Conservation (phyloP, 148 eudicot species). For the Spergularia bocconei region DNA sequence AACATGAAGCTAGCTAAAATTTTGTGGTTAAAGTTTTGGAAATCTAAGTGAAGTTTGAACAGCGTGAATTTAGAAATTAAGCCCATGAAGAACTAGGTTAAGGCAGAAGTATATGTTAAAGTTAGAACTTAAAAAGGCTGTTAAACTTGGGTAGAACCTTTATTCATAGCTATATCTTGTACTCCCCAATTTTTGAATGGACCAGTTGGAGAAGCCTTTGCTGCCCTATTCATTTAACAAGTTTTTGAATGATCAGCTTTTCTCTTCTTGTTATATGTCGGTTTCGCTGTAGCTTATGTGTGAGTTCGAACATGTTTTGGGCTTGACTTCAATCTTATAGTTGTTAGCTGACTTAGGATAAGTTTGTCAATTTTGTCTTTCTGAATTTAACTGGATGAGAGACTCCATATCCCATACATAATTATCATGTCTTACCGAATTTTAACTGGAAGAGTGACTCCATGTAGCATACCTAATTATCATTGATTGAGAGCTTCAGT, state of each 20-base stretch:
- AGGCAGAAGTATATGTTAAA: not conserved
- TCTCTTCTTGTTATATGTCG: not conserved
- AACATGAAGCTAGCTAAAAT: not conserved
- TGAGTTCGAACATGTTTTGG: not conserved
- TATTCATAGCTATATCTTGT: not conserved
- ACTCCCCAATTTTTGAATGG: not conserved
- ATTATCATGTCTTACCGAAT: not conserved
- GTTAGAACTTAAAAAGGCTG: not conserved
- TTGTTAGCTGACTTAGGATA: not conserved
- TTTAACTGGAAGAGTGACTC: not conserved
- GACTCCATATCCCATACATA: not conserved
- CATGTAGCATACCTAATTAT: not conserved
- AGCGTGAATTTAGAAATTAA: not conserved
- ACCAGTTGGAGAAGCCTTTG: not conserved
- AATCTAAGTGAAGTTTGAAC: not conserved
- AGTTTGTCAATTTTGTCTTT: not conserved
- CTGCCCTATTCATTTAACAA: not conserved
- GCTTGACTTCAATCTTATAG: not conserved
- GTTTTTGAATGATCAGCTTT: not conserved
- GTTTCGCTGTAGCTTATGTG: not conserved
- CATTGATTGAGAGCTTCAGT: not conserved
- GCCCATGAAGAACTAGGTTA: not conserved
- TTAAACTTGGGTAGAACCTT: too few species aligned
- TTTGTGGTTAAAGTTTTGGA: not conserved
- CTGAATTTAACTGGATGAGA: not conserved